Evolutionary conservation across 106 monocot species (phyloP).

Genomic region (Alisma plantagoaquatica): DNA sequence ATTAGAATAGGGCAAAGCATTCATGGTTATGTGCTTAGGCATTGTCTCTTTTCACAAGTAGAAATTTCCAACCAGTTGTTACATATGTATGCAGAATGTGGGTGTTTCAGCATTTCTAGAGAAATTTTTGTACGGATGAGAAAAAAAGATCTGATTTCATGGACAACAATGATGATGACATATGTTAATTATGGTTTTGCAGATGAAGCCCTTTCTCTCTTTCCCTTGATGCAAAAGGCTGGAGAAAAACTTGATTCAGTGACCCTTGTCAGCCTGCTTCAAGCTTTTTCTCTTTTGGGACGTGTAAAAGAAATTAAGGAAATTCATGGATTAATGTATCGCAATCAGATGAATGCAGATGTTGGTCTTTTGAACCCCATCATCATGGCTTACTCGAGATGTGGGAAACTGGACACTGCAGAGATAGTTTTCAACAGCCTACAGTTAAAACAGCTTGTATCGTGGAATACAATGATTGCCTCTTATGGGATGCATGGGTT

Average conservation of each 20-base stretch:
- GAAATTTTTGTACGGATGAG: slow-evolving; percentile 26
- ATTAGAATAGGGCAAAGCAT: slow-evolving; percentile 25
- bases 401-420: slow-evolving; percentile 34
- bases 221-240: slow-evolving; percentile 27
- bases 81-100: slow-evolving; percentile 46
- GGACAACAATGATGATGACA: slow-evolving; percentile 55
- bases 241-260: slow-evolving; percentile 37
- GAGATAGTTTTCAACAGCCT: slow-evolving; percentile 28
- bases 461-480: slow-evolving; percentile 53
- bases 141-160: slow-evolving; percentile 48
- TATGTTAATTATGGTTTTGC: slow-evolving; percentile 35
- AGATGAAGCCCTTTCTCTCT: slow-evolving; percentile 33
- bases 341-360: slow-evolving; percentile 18
- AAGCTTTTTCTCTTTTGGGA: slow-evolving; percentile 29
- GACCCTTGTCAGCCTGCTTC: slow-evolving; percentile 28
- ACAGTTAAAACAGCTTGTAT: slow-evolving; percentile 12
- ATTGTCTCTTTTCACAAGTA: slow-evolving; percentile 16
- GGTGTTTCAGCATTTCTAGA: slow-evolving; percentile 19
- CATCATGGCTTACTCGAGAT: slow-evolving; percentile 45
- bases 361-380: slow-evolving; percentile 28
- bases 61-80: slow-evolving; percentile 52
- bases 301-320: slow-evolving; percentile 25
- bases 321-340: slow-evolving; percentile 34
- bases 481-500: slow-evolving; percentile 50
- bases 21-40: slow-evolving; percentile 33